Percentiles rank a stretch among this genome's conserved stretches.
phyloP scores from a whole-genome alignment of 345 rosid species.

The Barbarea vulgaris region DNA sequence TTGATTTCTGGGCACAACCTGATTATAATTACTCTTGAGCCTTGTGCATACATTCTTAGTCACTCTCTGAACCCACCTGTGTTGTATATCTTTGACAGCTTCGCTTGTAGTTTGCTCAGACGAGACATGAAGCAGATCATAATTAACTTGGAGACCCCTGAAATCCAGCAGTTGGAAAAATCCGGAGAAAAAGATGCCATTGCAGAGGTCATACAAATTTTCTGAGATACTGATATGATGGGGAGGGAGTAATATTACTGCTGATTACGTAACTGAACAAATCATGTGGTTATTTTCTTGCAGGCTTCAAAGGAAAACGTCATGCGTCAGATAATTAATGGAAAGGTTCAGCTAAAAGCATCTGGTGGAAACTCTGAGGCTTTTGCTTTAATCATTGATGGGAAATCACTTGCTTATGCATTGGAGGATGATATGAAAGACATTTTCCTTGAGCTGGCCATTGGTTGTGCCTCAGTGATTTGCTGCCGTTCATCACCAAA shows the following conservation, averaged over 20 bases:
- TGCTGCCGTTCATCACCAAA: slow-evolving; percentile 98
- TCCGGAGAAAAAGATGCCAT: slow-evolving; percentile 63
- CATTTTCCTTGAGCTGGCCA: slow-evolving; percentile 75
- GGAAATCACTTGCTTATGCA: slow-evolving; percentile 93
- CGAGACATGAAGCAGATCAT: slow-evolving; percentile 95
- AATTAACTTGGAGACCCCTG: slow-evolving; percentile 73
- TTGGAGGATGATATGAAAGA: slow-evolving; percentile 74
- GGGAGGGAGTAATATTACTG: not conserved
- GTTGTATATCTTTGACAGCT: slow-evolving; percentile 58
- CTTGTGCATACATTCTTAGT: slow-evolving; percentile 12
- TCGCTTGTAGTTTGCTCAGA: slow-evolving; percentile 91
- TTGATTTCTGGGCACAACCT: slow-evolving; percentile 6
- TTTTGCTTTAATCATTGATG: slow-evolving; percentile 90
- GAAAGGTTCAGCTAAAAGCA: slow-evolving; percentile 55
- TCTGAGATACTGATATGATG: slow-evolving; percentile 9
- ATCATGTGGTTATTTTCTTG: slow-evolving; percentile 25
- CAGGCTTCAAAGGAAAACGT: slow-evolving; percentile 79
- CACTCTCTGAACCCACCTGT: slow-evolving; percentile 39
- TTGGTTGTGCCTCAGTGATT: slow-evolving; percentile 90
- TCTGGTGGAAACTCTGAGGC: slow-evolving; percentile 58
- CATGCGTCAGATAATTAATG: slow-evolving; percentile 61
- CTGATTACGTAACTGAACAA: not conserved
- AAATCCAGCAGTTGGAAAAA: slow-evolving; percentile 72
- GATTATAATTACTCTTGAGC: not conserved
- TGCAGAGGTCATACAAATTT: slow-evolving; percentile 53